These are phyloP conservation scores for Schizopora paradoxa DNA, from an alignment of 1,284 basidiomycete species.

Conservation along the genomic window DNA sequence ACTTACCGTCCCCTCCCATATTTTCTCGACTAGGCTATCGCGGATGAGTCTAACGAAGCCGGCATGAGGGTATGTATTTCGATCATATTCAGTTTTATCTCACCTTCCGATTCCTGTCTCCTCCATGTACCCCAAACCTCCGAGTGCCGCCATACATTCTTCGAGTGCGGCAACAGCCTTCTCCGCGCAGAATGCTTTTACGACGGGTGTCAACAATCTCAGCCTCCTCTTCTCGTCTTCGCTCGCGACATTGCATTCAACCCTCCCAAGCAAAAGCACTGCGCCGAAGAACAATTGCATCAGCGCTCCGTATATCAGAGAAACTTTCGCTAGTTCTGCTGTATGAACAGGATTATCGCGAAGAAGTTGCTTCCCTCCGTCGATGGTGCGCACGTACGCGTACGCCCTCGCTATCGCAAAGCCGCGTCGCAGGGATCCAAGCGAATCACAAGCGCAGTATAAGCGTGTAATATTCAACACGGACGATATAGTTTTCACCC, in stretches of 20 bases:
- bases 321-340: constrained; percentile 52
- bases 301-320: constrained; percentile 59
- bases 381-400: constrained; percentile 50
- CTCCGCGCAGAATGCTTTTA: constrained; percentile 70
- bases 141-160: constrained; percentile 69
- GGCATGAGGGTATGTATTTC: constrained; percentile 5
- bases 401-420: constrained; percentile 62
- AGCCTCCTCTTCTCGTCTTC: constrained; percentile 47
- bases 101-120: constrained; percentile 62
- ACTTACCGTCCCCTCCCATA: constrained; percentile 71
- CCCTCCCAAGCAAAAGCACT: constrained; percentile 54
- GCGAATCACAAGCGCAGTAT: constrained; percentile 57
- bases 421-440: constrained; percentile 56
- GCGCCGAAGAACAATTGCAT: constrained; percentile 58
- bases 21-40: constrained; percentile 70
- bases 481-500: constrained; percentile 64
- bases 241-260: constrained; percentile 49
- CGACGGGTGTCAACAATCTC: constrained; percentile 63
- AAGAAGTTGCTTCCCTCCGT: constrained; percentile 45
- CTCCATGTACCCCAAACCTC: constrained; percentile 82
- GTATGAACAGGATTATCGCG: constrained; percentile 56
- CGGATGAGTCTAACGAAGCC: constrained; percentile 47
- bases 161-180: constrained; percentile 60
- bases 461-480: constrained; percentile 75
- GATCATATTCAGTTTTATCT: constrained; percentile 21